Percentiles rank a stretch among this genome's conserved stretches.
Evolutionary conservation across 129 eudicot genomes (phyloP).

Genomic region (Chrysanthemum seticuspe): DNA sequence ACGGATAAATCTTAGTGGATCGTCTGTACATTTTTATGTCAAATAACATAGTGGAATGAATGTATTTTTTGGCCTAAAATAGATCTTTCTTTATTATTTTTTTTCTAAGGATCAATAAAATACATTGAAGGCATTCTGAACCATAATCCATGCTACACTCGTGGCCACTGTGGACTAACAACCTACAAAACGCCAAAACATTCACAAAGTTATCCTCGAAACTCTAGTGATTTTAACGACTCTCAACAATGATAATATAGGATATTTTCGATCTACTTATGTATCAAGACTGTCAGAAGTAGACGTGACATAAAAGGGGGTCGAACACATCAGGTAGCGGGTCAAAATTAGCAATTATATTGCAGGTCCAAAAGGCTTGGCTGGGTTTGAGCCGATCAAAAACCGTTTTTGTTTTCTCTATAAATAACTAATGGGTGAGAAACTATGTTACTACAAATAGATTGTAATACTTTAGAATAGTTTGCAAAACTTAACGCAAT

Average conservation of each 20-base stretch:
- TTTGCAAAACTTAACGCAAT: neutral
- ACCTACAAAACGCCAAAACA: conserved; percentile 53
- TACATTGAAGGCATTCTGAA: conserved; percentile 3
- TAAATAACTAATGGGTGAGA: neutral
- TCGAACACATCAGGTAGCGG: neutral
- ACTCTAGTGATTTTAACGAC: neutral
- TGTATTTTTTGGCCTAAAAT: conserved; percentile 1
- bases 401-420: neutral
- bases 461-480: neutral
- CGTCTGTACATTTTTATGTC: neutral
- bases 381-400: neutral
- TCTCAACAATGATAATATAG: neutral
- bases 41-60: neutral
- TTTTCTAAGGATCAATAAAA: conserved; percentile 1
- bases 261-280: neutral
- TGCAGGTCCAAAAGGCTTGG: neutral
- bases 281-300: neutral
- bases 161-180: conserved; percentile 99
- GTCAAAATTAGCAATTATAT: neutral
- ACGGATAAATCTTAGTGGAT: neutral
- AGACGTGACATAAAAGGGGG: neutral
- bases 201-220: conserved; percentile 14
- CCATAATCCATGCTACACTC: conserved; percentile 35
- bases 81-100: neutral
- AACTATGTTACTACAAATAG: neutral